Evolutionary conservation across 805 yeast genomes (phyloP), one percentile per base, ranked within the genome.

Genomic region (Scheffersomyces stipitis): DNA sequence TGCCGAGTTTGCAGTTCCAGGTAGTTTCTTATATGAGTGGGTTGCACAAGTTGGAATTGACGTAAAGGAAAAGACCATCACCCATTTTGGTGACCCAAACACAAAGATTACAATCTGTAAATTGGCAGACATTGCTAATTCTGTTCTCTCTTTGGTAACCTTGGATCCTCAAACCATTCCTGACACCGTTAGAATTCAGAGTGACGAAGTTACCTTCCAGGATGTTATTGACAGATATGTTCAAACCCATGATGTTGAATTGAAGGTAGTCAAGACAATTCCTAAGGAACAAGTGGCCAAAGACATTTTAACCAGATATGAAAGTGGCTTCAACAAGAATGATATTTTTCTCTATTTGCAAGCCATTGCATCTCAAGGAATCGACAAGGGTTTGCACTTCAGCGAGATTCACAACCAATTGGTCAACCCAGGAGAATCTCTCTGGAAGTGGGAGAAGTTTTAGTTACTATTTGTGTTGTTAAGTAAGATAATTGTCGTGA

Each of bases 121-220:
- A 29, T 40, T 62, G 18, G 38, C 34, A 9, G 82, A 78, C 53
- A 51, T 78, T 41, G 81, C 77, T n/a, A 60, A 65, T 15, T 44
- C 58, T 3, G 53, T 72, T 30, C 76, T 73, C 13, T 49, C 71
- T 5, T 41, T 75, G 26, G 71, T 66, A 4, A 55, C 77, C 26
- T 41, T 20, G 24, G 63, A 66, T 26, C 62, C 65, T 5, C 26
- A 61, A 0, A 33, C 52, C 4, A 48, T 76, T 15, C 78, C 80
- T 18, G 69, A 75, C 41, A 45, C 35, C 16, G 41, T 76, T 14
- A 63, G 70, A 49, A 50, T 74, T 26, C 64, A 61, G 29, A 70
- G 78, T 10, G 75, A 63, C 29, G 45, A 38, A n/a, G 53, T 64
- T 26, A 47, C 74, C 0, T 53, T 62, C 16, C 63, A 61, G 36